Evolutionary conservation across 2,329 filamentous ascomycete species (phyloP).

Genomic region (Aspergillus tubingensis): DNA sequence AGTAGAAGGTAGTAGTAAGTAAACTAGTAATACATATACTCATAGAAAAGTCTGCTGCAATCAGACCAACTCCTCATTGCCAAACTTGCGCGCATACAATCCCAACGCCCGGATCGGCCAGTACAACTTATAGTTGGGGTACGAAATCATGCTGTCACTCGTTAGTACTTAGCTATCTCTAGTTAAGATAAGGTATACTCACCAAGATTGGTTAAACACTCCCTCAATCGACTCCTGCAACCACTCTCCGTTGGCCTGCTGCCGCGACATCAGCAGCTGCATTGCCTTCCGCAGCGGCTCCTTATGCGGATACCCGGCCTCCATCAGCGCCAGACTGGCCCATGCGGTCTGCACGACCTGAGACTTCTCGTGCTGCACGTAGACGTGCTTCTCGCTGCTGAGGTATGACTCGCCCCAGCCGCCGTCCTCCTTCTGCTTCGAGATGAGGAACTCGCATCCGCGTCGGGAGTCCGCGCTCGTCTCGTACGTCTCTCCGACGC

Average conservation of each 20-base stretch:
- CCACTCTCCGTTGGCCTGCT: constrained; percentile 91
- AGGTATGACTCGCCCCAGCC: constrained; percentile 96
- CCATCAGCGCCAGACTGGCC: constrained; percentile 79
- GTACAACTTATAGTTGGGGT: constrained; percentile 98
- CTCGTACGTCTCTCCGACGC: constrained; percentile 76
- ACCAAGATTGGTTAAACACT: constrained; percentile 97
- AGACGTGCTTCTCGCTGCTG: constrained; percentile 76
- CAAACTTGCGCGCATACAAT: constrained; percentile 76
- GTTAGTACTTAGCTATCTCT: constrained; percentile 18
- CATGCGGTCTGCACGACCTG: constrained; percentile 95
- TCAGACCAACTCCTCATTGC: constrained; percentile 59
- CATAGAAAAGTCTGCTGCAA: background rate
- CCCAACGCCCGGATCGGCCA: constrained; percentile 94
- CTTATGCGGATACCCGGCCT: constrained; percentile 76
- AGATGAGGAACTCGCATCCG: constrained; percentile 83
- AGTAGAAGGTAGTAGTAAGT: background rate
- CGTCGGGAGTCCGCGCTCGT: constrained; percentile 70
- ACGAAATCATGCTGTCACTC: constrained; percentile 80
- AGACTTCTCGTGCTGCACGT: constrained; percentile 74
- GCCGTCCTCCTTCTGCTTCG: constrained; percentile 82
- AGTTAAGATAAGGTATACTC: constrained; percentile 40
- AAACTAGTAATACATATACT: background rate
- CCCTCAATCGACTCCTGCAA: constrained; percentile 93
- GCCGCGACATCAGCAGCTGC: constrained; percentile 78
- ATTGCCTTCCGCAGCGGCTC: constrained; percentile 73